These are phyloP conservation scores for Henckelia pumila DNA, from an alignment of 257 asterid species.

Conservation along the genomic window DNA sequence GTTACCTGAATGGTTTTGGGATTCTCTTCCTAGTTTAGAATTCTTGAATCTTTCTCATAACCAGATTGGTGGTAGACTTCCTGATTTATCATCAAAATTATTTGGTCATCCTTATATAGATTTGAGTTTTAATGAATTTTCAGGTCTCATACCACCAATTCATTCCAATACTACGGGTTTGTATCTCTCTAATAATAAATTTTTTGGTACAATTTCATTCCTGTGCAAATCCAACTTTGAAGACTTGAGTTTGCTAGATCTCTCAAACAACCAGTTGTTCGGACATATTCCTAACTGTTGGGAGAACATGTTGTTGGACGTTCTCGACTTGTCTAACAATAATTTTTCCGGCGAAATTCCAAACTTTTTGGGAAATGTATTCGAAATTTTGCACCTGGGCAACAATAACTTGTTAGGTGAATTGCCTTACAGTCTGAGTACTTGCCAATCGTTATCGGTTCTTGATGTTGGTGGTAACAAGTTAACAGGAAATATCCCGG, in stretches of 20 bases:
- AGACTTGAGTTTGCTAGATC: neutral
- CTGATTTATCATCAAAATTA: neutral
- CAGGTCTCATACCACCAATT: slow-evolving; percentile 21
- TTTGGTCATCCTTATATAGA: neutral
- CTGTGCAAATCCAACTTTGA: neutral
- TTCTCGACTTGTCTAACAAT: slow-evolving; percentile 29
- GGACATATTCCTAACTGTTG: slow-evolving; percentile 30
- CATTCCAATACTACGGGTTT: neutral
- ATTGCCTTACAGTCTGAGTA: slow-evolving; percentile 16
- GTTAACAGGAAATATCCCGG: slow-evolving; percentile 20
- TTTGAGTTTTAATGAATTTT: slow-evolving; percentile 30
- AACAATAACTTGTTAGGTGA: slow-evolving; percentile 22
- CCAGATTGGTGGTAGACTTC: slow-evolving; percentile 30
- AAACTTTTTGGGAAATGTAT: slow-evolving; percentile 7
- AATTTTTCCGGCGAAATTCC: slow-evolving; percentile 29
- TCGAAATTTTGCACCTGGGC: slow-evolving; percentile 7
- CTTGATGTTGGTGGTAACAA: slow-evolving; percentile 23
- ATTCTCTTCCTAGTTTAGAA: neutral
- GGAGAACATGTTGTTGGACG: neutral
- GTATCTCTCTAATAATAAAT: slow-evolving; percentile 24
- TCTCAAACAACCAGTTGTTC: slow-evolving; percentile 23
- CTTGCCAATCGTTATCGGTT: neutral
- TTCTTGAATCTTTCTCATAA: slow-evolving; percentile 37
- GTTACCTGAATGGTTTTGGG: slow-evolving; percentile 33
- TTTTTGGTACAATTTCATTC: slow-evolving; percentile 28